Conservation (phyloP, 495 filamentous ascomycete genomes). For the Neurospora tetrasperma region DNA sequence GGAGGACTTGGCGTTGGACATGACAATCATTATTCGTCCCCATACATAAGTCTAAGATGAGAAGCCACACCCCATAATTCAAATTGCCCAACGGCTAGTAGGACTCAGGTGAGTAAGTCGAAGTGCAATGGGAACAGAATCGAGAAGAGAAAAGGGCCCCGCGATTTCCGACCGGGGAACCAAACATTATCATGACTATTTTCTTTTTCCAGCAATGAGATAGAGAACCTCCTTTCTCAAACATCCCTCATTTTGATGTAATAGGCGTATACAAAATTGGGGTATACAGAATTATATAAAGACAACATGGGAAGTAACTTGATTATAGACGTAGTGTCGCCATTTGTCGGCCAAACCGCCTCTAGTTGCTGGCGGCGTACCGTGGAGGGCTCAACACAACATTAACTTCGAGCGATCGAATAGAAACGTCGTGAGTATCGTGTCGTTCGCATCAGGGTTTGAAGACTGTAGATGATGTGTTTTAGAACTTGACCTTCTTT, state of each 20-base stretch:
- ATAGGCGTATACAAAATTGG: background rate
- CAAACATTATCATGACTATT: background rate
- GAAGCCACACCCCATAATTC: background rate
- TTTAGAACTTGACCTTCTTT: slow-evolving; percentile 40
- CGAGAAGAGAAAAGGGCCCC: background rate
- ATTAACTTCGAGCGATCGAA: background rate
- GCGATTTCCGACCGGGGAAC: background rate
- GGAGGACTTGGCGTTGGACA: background rate
- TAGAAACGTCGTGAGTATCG: slow-evolving; percentile 9
- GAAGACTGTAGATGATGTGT: background rate
- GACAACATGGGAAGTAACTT: background rate
- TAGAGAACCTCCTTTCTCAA: background rate
- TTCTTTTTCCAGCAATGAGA: background rate
- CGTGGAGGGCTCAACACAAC: background rate
- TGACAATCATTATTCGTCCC: background rate
- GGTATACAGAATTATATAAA: slow-evolving; percentile 1
- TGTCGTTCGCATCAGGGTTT: slow-evolving; percentile 2
- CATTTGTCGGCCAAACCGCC: background rate
- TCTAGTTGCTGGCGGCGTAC: background rate
- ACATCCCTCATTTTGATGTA: background rate
- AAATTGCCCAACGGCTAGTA: background rate
- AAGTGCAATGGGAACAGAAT: background rate
- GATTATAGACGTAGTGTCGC: background rate
- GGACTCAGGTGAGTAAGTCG: background rate
- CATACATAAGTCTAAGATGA: background rate